A percentile compares a stretch with the other conserved stretches of the same genome.
Evolutionary conservation across 2,329 filamentous ascomycete species (phyloP).

Genomic region (Coleophoma eucalyptorum): DNA sequence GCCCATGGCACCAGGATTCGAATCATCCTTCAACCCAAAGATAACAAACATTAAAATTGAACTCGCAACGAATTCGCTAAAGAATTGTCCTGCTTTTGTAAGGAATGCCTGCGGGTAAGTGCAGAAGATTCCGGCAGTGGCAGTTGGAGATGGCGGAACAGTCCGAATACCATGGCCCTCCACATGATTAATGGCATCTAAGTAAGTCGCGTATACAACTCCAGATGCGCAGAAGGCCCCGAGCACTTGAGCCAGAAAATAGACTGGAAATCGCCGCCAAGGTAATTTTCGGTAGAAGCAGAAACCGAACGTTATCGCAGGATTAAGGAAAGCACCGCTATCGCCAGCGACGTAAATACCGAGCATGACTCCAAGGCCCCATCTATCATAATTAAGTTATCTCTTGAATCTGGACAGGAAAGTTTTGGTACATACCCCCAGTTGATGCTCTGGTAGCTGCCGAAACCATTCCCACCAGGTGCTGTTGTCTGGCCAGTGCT

Average conservation of each 20-base stretch:
- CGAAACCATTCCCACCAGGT: slow-evolving; percentile 18
- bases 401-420: not conserved
- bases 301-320: slow-evolving; percentile 67
- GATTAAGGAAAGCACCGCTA: slow-evolving; percentile 65
- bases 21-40: slow-evolving; percentile 60
- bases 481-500: slow-evolving; percentile 31
- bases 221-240: slow-evolving; percentile 61
- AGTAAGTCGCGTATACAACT: slow-evolving; percentile 61
- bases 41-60: slow-evolving; percentile 68
- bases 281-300: slow-evolving; percentile 66
- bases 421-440: slow-evolving; percentile 16
- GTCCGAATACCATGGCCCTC: slow-evolving; percentile 61
- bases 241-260: slow-evolving; percentile 60
- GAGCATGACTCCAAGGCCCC: slow-evolving; percentile 62
- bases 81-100: slow-evolving; percentile 64
- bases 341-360: slow-evolving; percentile 64
- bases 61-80: slow-evolving; percentile 67
- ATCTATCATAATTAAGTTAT: slow-evolving; percentile 3
- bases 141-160: slow-evolving; percentile 52
- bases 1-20: slow-evolving; percentile 35
- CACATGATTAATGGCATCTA: slow-evolving; percentile 58
- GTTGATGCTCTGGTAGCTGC: slow-evolving; percentile 21
- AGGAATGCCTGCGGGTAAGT: slow-evolving; percentile 68
- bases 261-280: slow-evolving; percentile 67
- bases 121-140: slow-evolving; percentile 68